Conservation (phyloP, 2,329 filamentous ascomycete genomes). For the Elsinoe necatrix region DNA sequence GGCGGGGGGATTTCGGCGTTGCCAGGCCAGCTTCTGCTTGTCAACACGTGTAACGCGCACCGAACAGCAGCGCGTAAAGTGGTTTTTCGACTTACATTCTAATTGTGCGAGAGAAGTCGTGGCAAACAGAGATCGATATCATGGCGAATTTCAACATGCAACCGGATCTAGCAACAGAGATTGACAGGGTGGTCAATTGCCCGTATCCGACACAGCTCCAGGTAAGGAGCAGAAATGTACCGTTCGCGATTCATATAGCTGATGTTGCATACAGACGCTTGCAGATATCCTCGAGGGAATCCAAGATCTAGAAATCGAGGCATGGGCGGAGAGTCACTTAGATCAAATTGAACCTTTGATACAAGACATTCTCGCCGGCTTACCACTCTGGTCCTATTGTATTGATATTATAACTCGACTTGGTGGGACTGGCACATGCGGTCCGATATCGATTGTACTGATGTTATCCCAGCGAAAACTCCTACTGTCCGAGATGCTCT, state of each 20-base stretch:
- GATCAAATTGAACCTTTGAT: slow-evolving; percentile 43
- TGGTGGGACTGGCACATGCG: slow-evolving; percentile 29
- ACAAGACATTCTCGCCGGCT: slow-evolving; percentile 39
- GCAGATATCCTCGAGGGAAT: slow-evolving; percentile 29
- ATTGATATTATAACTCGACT: slow-evolving; percentile 43
- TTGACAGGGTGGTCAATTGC: slow-evolving; percentile 23
- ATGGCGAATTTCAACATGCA: neutral
- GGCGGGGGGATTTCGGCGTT: neutral
- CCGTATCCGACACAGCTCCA: slow-evolving; percentile 30
- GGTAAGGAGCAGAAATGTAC: slow-evolving; percentile 18
- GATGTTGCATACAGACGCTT: slow-evolving; percentile 28
- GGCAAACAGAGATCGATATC: neutral
- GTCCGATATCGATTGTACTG: neutral
- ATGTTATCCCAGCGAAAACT: slow-evolving; percentile 17
- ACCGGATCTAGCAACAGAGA: neutral
- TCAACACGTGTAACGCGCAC: slow-evolving; percentile 9
- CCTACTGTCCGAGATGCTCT: slow-evolving; percentile 26
- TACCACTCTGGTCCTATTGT: slow-evolving; percentile 45
- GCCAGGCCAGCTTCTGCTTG: neutral
- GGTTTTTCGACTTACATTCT: neutral
- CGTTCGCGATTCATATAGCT: slow-evolving; percentile 17
- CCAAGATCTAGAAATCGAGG: slow-evolving; percentile 31
- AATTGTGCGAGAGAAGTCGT: neutral
- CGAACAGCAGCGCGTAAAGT: slow-evolving; percentile 7
- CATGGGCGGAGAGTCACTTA: slow-evolving; percentile 41